Evolutionary conservation across 176 grass and related monocot genomes (phyloP), one percentile per base, ranked within the genome.

Genomic region (Puya raimondii): DNA sequence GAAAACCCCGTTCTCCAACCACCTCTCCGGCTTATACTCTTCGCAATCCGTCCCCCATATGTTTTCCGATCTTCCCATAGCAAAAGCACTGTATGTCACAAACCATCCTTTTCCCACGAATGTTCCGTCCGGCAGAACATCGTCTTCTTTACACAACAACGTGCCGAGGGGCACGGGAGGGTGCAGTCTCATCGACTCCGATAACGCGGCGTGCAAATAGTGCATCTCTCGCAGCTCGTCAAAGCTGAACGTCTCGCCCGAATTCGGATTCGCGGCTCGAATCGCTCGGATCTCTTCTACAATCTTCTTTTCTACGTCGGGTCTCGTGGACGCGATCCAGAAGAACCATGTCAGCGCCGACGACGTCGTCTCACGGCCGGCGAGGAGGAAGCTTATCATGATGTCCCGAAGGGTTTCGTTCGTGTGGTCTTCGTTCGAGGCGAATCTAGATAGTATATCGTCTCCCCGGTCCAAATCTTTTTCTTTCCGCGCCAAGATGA

Each of bases 261-360:
- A 70, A 65, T 49, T 76, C 53, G 16, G 16, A 22, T 48, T 25
- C 29, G 61, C 49, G 7, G 47, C 51, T 2, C 74, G 74, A 18
- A 79, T 70, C 0, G 42, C n/a, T 49, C 48, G 17, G 64, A 91
- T 69, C 69, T 91, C 91, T 10, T 22, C 73, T 53, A 87, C 22
- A 53, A 85, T 96, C 48, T 42, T 78, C 26, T 63, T 67, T 68
- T 90, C 81, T 56, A 85, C 79, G 53, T 83, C 73, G 16, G 68
- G 81, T 2, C 70, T 65, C 13, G 70, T 26, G 12, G 79, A 91
- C 11, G 87, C 21, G 9, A 90, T 22, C 91, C 91, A 96, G 74
- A 96, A 87, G 84, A 96, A 96, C 87, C 91, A 90, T 50, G 91
- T 67, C 18, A 90, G 68, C 9, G 87, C 91, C 0, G 87, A 85